Percentiles rank a stretch among this genome's conserved stretches.
phyloP scores from a whole-genome alignment of 2,329 filamentous ascomycete genomes.

The Helotiales sp. region DNA sequence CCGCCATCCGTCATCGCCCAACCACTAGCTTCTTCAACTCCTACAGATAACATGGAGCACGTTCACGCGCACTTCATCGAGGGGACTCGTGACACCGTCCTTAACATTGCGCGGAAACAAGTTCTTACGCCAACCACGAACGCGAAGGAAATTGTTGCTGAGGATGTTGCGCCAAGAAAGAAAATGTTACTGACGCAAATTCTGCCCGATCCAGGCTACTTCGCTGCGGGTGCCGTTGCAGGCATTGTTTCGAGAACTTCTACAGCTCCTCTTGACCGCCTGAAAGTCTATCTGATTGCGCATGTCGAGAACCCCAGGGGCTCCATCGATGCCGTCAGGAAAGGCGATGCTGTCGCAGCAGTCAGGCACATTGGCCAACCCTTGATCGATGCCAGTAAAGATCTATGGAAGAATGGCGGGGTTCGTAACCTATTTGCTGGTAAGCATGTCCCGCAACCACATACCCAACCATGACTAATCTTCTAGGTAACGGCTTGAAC shows the following conservation, averaged over 20 bases:
- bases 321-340: constrained; percentile 65
- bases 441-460: constrained; percentile 43
- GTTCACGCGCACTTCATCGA: constrained; percentile 18
- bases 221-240: constrained; percentile 90
- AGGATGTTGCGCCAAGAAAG: constrained; percentile 23
- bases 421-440: constrained; percentile 90
- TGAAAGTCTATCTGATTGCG: constrained; percentile 97
- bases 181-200: constrained; percentile 34
- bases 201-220: constrained; percentile 88
- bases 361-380: constrained; percentile 67
- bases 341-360: constrained; percentile 65
- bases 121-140: neutral
- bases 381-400: constrained; percentile 70
- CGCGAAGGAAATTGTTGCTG: constrained; percentile 10
- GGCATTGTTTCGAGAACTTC: constrained; percentile 93
- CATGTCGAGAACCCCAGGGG: constrained; percentile 67
- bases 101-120: neutral
- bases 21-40: constrained; percentile 3
- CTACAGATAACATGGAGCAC: constrained; percentile 10
- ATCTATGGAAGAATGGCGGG: constrained; percentile 84
- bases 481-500: constrained; percentile 86
- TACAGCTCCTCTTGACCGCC: constrained; percentile 91
- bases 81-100: constrained; percentile 4
- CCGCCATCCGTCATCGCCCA: neutral
- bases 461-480: constrained; percentile 12